Conservation (phyloP, 2,329 filamentous ascomycete genomes). For the Cladosporium phlei region DNA sequence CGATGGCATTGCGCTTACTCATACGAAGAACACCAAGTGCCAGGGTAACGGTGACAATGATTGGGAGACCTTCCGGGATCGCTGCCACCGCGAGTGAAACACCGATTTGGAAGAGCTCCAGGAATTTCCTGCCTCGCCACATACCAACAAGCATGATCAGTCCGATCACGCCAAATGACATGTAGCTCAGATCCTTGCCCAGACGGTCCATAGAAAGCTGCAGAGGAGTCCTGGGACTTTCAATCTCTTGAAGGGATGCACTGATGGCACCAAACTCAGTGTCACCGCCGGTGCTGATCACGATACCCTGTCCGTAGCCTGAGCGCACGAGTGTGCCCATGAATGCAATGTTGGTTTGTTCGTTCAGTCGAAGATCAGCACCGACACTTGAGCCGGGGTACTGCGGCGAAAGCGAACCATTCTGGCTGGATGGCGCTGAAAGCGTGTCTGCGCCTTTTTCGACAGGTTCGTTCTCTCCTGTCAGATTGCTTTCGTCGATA, state of each 20-base stretch:
- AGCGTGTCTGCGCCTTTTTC: slow-evolving; percentile 66
- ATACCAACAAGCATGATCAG: slow-evolving; percentile 89
- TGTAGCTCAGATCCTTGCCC: slow-evolving; percentile 91
- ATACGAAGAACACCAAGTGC: slow-evolving; percentile 93
- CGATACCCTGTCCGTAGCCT: slow-evolving; percentile 89
- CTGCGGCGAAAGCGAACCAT: slow-evolving; percentile 42
- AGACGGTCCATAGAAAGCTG: slow-evolving; percentile 97
- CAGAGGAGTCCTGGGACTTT: slow-evolving; percentile 87
- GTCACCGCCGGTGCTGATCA: slow-evolving; percentile 90
- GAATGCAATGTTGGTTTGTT: slow-evolving; percentile 87
- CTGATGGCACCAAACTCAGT: slow-evolving; percentile 97
- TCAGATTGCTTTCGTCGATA: slow-evolving; percentile 95
- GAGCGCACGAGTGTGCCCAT: slow-evolving; percentile 97
- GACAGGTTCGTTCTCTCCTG: slow-evolving; percentile 92
- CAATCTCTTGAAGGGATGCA: slow-evolving; percentile 86
- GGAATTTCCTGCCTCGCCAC: slow-evolving; percentile 77
- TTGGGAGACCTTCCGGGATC: slow-evolving; percentile 91
- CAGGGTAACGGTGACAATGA: slow-evolving; percentile 95
- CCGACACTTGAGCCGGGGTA: slow-evolving; percentile 56
- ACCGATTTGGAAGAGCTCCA: slow-evolving; percentile 97
- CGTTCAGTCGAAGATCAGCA: slow-evolving; percentile 63
- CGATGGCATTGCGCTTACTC: slow-evolving; percentile 92
- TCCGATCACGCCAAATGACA: slow-evolving; percentile 90
- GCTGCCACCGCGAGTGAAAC: slow-evolving; percentile 94
- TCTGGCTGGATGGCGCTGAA: slow-evolving; percentile 22